Evolutionary conservation across 306 rosid genomes (phyloP).

Genomic region (Trifolium fragiferum): DNA sequence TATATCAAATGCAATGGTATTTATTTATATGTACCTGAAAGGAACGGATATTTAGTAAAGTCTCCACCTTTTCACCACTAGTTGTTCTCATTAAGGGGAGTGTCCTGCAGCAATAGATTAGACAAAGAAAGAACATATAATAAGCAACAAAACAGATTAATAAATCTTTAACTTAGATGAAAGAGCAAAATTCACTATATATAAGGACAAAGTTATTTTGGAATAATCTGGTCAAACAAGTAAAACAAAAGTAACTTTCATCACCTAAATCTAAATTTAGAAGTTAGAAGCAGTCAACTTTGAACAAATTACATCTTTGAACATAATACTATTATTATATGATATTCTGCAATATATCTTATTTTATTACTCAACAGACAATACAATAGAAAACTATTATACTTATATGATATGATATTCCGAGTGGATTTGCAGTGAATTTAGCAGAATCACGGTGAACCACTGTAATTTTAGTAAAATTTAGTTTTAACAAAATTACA

Average conservation of each 20-base stretch:
- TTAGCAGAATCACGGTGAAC: neutral
- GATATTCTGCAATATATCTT: neutral
- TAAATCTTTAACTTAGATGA: neutral
- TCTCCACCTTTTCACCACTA: constrained; percentile 52
- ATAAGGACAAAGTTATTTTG: constrained; percentile 16
- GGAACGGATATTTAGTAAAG: constrained; percentile 46
- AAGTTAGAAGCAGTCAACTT: neutral
- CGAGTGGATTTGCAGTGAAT: too few species aligned
- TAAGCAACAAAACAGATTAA: constrained; percentile 28
- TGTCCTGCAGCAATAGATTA: constrained; percentile 47
- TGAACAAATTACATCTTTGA: constrained; percentile 1
- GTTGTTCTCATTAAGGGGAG: constrained; percentile 70
- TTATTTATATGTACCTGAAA: constrained; percentile 62
- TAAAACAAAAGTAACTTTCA: constrained; percentile 10
- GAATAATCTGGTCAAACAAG: neutral
- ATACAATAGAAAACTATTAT: constrained; percentile 9
- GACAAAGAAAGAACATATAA: constrained; percentile 33
- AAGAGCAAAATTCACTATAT: constrained; percentile 1
- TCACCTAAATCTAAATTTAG: constrained; percentile 5
- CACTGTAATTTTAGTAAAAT: too few species aligned
- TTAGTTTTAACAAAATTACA: too few species aligned
- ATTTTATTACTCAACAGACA: neutral
- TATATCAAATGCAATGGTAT: constrained; percentile 7
- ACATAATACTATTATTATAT: neutral
- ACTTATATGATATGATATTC: neutral